A percentile compares a stretch with the other conserved stretches of the same genome.
phyloP scores from a whole-genome alignment of 441 rosid genomes.

The Bruguiera hainesii region DNA sequence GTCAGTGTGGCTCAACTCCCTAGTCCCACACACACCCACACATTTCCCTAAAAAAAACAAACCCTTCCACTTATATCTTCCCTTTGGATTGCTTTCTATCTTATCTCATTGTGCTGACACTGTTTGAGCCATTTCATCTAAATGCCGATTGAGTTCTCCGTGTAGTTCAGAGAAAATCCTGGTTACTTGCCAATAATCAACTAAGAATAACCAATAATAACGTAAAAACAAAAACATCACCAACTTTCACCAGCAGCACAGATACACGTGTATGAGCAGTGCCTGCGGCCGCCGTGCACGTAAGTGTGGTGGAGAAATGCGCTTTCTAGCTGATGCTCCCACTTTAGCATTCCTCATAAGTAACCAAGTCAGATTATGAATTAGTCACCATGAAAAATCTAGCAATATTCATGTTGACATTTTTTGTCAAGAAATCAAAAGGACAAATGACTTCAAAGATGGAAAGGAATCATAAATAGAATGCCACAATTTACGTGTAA shows the following conservation, averaged over 20 bases:
- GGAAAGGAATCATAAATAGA: neutral
- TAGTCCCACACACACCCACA: no score
- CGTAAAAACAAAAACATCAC: constrained; percentile 30
- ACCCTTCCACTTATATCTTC: no score
- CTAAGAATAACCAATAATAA: constrained; percentile 1
- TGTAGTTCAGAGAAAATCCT: neutral
- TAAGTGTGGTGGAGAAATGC: constrained; percentile 87
- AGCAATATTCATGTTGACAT: neutral
- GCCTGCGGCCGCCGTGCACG: constrained; percentile 94
- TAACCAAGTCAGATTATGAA: constrained; percentile 39
- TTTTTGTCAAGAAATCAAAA: neutral
- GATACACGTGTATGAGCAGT: constrained; percentile 89
- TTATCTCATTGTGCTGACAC: neutral
- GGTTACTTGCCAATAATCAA: neutral
- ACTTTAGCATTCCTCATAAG: constrained; percentile 54
- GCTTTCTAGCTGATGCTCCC: constrained; percentile 95
- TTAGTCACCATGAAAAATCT: neutral
- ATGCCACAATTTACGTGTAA: neutral
- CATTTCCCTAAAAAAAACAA: no score
- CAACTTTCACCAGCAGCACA: constrained; percentile 95
- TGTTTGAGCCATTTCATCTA: neutral
- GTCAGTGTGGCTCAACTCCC: no score
- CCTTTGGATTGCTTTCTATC: no score
- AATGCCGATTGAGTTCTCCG: neutral
- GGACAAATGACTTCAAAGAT: neutral